Percentiles rank a stretch among this genome's conserved stretches.
Conservation (phyloP, 2,329 filamentous ascomycete species). For the Paecilomyces sp. region DNA sequence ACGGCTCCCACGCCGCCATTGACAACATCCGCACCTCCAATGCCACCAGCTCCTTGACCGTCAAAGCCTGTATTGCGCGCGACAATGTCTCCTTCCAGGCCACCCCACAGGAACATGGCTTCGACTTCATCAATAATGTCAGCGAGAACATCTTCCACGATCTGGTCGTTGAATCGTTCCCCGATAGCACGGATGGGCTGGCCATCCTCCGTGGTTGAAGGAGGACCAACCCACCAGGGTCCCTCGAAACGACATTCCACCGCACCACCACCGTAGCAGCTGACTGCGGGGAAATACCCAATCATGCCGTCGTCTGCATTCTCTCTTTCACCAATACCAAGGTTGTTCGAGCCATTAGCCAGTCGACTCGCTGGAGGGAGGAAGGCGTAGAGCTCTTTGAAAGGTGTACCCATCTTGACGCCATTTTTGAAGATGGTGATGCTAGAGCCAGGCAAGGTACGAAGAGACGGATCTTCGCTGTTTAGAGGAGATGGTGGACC, state of each 20-base stretch:
- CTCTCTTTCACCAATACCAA: constrained; percentile 63
- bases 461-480: constrained; percentile 68
- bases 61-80: constrained; percentile 14
- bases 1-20: constrained; percentile 25
- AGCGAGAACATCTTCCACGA: constrained; percentile 87
- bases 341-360: constrained; percentile 35
- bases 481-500: constrained; percentile 48
- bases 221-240: constrained; percentile 82
- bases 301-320: constrained; percentile 91
- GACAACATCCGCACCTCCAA: constrained; percentile 24
- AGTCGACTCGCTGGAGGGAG: constrained; percentile 72
- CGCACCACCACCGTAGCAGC: constrained; percentile 83
- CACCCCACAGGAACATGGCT: constrained; percentile 56
- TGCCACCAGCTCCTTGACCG: constrained; percentile 16
- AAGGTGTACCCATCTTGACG: constrained; percentile 74
- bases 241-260: constrained; percentile 93
- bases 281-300: constrained; percentile 91
- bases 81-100: constrained; percentile 25
- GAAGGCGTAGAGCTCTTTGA: constrained; percentile 81
- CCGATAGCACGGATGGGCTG: constrained; percentile 52
- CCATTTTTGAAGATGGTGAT: constrained; percentile 95
- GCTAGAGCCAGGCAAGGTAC: constrained; percentile 76
- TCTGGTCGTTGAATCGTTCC: constrained; percentile 84
- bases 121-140: constrained; percentile 94
- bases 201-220: constrained; percentile 42